Percentiles rank a stretch among this genome's conserved stretches.
Evolutionary conservation across 2,329 filamentous ascomycete genomes (phyloP).

Genomic region (Harringtonia lauricola): DNA sequence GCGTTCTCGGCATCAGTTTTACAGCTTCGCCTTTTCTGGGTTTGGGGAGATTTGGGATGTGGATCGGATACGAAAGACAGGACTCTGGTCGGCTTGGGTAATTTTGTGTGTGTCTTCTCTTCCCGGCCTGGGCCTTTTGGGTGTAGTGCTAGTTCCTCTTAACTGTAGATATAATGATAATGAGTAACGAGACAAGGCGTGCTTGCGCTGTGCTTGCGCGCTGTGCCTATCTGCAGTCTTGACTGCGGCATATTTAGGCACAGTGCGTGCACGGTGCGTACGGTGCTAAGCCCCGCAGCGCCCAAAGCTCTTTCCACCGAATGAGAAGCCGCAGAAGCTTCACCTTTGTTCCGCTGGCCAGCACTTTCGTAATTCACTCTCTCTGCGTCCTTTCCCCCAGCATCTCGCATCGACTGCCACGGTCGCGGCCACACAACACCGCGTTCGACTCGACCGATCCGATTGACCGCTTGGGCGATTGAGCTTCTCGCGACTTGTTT

Average conservation of each 20-base stretch:
- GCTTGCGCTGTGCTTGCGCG: too few species aligned
- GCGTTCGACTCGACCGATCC: too few species aligned
- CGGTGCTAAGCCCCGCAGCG: not conserved
- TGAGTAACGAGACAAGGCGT: constrained; percentile 6
- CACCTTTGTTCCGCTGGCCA: not conserved
- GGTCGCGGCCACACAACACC: too few species aligned
- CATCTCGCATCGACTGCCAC: not conserved
- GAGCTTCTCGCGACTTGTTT: not conserved
- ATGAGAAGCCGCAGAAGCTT: not conserved
- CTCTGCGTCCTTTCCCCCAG: not conserved
- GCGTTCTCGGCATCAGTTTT: too few species aligned
- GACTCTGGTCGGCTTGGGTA: not conserved
- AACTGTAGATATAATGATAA: constrained; percentile 7
- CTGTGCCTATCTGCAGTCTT: not conserved
- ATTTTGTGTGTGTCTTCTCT: not conserved
- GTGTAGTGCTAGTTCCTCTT: too few species aligned
- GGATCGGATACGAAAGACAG: too few species aligned
- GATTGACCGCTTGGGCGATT: too few species aligned
- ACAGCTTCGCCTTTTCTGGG: not conserved
- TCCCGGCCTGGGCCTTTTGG: not conserved
- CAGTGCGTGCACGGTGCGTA: too few species aligned
- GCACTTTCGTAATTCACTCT: not conserved
- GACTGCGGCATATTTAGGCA: not conserved
- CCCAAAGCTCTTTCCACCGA: too few species aligned
- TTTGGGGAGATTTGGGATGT: too few species aligned